Base-by-base conservation (phyloP, 441 rosid genomes). In the Pelargonium myrrhifolium region DNA sequence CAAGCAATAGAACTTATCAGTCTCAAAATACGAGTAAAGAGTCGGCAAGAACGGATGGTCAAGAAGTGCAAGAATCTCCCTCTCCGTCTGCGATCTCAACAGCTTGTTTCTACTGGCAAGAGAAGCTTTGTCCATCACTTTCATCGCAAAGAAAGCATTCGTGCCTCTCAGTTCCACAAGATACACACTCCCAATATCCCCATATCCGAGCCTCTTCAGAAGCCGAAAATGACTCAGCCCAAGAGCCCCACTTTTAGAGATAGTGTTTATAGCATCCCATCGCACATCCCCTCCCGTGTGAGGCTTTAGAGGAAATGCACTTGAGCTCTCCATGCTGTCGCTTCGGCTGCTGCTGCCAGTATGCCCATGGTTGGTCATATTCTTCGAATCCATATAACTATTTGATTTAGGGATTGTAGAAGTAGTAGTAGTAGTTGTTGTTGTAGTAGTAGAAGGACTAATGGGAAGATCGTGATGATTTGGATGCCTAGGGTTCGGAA, bases 21-120 rank as follows among this genome's bases (percentile, higher is more conserved):
- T 89, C 80, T 87, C 93, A 20, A 87, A 87, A 75, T 85, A 85
- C 53, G 89, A 85, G 62, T 93, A 93, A 79, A 92, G 84, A 0
- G 96, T 87, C 5, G 98, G 96, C 72, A 86, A 92, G 80, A 90
- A 90, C 2, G 96, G 97, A 69, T 92, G 97, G 76, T 92, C 97
- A 69, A 92, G 79, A 71, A 84, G 88, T 76, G 88, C 96, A 69
- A 92, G 76, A 66, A 92, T 92, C 81, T 90, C 98, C 81, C 95
- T 87, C 76, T 92, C 98, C 0, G 98, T 92, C 68, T 92, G 96
- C 74, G 96, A 96, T 12, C 98, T 83, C 68, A 90, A 92, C 66
- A 92, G 84, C 87, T 89, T 92, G 81, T 92, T 89, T 24, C 96
- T 88, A 55, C 89, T 83, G 0, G 94, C 96, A 64, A 92, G 83